Evolutionary conservation across 352 stramenopile genomes (phyloP).

Genomic region (Lagenidium sp.): DNA sequence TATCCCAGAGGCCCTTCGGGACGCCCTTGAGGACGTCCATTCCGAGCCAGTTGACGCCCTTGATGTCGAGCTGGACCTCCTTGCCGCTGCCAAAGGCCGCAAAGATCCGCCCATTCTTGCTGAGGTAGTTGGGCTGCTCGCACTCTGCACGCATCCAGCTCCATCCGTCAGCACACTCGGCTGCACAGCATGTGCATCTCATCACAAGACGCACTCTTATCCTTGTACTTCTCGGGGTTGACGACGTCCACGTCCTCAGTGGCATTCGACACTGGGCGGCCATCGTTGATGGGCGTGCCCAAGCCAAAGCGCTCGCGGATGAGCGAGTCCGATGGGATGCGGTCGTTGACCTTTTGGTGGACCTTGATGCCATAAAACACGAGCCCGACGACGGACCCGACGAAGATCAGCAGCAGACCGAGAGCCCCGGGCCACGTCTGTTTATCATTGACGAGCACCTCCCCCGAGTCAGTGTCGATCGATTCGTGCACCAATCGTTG

Average conservation of each 20-base stretch:
- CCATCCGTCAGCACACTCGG: too few species aligned
- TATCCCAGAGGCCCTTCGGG: constrained; percentile 75
- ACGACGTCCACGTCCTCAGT: constrained; percentile 37
- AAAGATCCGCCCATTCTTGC: constrained; percentile 65
- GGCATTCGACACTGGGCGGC: constrained; percentile 22
- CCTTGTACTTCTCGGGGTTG: constrained; percentile 65
- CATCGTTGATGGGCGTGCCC: constrained; percentile 60
- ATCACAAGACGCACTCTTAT: constrained; percentile 25
- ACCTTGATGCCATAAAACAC: constrained; percentile 69
- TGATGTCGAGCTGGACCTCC: constrained; percentile 67
- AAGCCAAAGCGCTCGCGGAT: constrained; percentile 38
- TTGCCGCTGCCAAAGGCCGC: constrained; percentile 39
- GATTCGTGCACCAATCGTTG: too few species aligned
- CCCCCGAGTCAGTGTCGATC: too few species aligned
- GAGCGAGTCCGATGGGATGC: constrained; percentile 34
- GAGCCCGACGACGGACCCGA: constrained; percentile 51
- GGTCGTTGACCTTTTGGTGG: constrained; percentile 45
- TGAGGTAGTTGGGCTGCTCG: constrained; percentile 76
- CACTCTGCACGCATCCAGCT: constrained; percentile 47
- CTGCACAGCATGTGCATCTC: too few species aligned
- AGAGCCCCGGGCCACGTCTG: constrained; percentile 76
- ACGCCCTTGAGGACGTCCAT: constrained; percentile 69
- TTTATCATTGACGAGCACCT: too few species aligned
- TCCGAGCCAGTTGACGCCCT: constrained; percentile 81
- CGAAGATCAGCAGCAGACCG: constrained; percentile 41